Evolutionary conservation across 306 rosid species (phyloP), one percentile per base, ranked within the genome.

Genomic region (Pyrus communis): DNA sequence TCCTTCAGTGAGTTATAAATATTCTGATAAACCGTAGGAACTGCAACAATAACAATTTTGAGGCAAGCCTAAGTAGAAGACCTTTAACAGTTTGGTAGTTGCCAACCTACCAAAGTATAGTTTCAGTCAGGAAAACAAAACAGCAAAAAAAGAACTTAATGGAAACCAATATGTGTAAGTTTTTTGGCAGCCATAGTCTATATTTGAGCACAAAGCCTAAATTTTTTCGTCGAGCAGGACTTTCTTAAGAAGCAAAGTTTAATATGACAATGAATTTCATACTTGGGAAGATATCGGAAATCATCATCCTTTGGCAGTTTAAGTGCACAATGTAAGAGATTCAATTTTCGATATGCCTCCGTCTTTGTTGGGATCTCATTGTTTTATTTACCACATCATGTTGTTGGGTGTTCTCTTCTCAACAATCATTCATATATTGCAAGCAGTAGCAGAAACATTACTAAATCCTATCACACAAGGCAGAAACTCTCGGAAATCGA

Each of bases 1-100:
- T 81, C 64, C 70, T 54, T 38, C 74, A 84, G 77, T 70, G 64
- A 73, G 58, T 43, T 68, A 65, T 23, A 55, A 79, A 45, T 74
- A 78, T 57, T 28, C 68, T 63, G 22, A 73, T 67, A 22, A 78
- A 66, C n/a, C 1, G 65, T 21, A 83, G 67, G 75, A 6, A 19
- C 42, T 70, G 65, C 55, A 74, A 54, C 75, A 71, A 79, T 64
- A 87, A 80, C 73, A 75, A n/a, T 45, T 45, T 18, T 19, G 6
- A 8, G 52, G 61, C 21, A 77, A 75, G 46, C 40, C 31, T 60
- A 46, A 9, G 35, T 22, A 25, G 38, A 67, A 40, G 52, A 45
- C 49, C 40, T 28, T 61, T 23, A 14, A 60, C 9, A 43, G n/a
- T 43, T 43, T 27, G 28, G 30, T 43, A 62, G 30, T 42, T 62